Percentiles rank a stretch among this genome's conserved stretches.
phyloP scores from a whole-genome alignment of 306 rosid species.

The Vachellia pachyceras region DNA sequence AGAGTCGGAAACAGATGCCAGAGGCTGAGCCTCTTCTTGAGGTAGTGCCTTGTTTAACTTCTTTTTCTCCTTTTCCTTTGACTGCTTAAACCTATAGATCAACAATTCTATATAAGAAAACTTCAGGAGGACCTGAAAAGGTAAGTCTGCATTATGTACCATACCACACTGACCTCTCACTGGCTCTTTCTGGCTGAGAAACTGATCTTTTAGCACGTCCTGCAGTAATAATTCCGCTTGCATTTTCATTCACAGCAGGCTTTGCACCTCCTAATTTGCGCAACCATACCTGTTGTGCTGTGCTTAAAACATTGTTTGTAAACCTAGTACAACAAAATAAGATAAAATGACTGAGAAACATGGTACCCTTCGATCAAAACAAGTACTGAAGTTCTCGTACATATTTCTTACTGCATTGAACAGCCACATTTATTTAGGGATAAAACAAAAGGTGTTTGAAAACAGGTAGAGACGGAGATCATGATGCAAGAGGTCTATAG shows the following conservation, averaged over 20 bases:
- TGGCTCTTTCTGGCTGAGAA: conserved; percentile 61
- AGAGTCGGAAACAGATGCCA: conserved; percentile 60
- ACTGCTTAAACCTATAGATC: conserved; percentile 71
- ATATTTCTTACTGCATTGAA: conserved; percentile 11
- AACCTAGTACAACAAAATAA: conserved; percentile 61
- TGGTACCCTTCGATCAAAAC: conserved; percentile 20
- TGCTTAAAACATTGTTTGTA: conserved; percentile 91
- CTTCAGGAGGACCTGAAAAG: conserved; percentile 26
- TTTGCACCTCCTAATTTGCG: conserved; percentile 97
- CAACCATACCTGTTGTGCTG: conserved; percentile 98
- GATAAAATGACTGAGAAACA: not conserved
- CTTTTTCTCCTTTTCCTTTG: conserved; percentile 72
- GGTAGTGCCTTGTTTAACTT: conserved; percentile 64
- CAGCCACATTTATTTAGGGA: conserved; percentile 30
- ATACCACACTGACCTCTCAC: conserved; percentile 74
- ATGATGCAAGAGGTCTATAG: conserved; percentile 11
- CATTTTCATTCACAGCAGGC: conserved; percentile 77
- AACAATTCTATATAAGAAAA: conserved; percentile 34
- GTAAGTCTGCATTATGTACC: conserved; percentile 19
- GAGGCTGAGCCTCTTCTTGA: conserved; percentile 62
- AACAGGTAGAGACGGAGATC: not conserved
- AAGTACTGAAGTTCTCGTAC: conserved; percentile 7
- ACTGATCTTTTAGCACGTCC: conserved; percentile 91
- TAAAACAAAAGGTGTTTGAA: not conserved
- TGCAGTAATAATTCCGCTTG: conserved; percentile 91